A percentile compares a stretch with the other conserved stretches of the same genome.
Evolutionary conservation across 2,329 filamentous ascomycete genomes (phyloP).

Genomic region (Microcyclospora tardicrescens): DNA sequence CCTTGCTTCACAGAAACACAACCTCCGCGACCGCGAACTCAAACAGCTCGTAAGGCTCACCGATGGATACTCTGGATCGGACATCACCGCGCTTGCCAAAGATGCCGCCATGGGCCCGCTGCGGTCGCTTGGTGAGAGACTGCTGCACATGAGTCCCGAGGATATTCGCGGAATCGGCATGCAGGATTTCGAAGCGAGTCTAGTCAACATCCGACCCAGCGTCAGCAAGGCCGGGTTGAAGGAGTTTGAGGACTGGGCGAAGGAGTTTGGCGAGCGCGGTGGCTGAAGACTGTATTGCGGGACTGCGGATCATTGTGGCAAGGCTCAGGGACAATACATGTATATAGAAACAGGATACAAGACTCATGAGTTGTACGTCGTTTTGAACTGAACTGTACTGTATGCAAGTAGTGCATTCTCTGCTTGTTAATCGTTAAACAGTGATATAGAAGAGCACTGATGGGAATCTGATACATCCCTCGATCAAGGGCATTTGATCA

Average conservation of each 20-base stretch:
- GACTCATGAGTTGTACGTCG: no score
- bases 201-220: conserved; percentile 75
- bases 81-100: conserved; percentile 92
- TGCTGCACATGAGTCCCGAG: conserved; percentile 86
- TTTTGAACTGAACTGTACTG: no score
- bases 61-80: conserved; percentile 92
- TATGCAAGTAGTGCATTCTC: no score
- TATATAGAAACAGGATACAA: no score
- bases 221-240: conserved; percentile 75
- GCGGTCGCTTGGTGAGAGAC: conserved; percentile 73
- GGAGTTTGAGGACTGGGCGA: conserved; percentile 89
- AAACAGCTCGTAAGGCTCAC: conserved; percentile 63
- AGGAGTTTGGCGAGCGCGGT: conserved; percentile 81
- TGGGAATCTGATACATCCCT: no score
- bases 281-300: conserved; percentile 36
- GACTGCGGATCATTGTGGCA: no score
- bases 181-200: conserved; percentile 69
- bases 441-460: no score
- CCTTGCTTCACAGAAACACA: conserved; percentile 77
- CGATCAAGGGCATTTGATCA: no score
- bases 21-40: conserved; percentile 59
- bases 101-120: conserved; percentile 96
- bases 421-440: no score
- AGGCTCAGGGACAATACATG: no score
- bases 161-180: conserved; percentile 80